Conservation (phyloP, 805 yeast species). For the Candida silvicultrix region DNA sequence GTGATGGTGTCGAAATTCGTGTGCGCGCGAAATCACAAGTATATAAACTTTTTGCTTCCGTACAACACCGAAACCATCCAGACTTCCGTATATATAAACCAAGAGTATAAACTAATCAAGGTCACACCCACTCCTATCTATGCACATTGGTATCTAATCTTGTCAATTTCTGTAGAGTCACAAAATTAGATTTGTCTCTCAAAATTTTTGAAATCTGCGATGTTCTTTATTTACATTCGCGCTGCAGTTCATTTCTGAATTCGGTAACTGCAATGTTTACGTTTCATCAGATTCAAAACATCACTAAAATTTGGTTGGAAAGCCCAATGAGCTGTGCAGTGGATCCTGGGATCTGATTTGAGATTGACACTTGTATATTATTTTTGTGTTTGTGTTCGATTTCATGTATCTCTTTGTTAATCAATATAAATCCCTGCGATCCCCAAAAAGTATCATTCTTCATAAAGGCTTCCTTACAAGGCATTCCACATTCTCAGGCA, state of each 20-base stretch:
- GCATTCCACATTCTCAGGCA: neutral
- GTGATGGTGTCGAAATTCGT: too few relatives aligned
- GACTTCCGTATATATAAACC: too few relatives aligned
- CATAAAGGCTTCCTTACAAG: neutral
- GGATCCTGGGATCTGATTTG: neutral
- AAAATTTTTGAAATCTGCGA: too few relatives aligned
- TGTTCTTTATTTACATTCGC: neutral
- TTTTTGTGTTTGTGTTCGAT: too few relatives aligned
- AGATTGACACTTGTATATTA: neutral
- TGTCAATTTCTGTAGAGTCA: too few relatives aligned
- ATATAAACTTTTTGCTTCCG: too few relatives aligned
- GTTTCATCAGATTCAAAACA: neutral
- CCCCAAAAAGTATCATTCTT: neutral
- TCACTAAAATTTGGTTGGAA: neutral
- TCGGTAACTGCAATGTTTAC: conserved; percentile 1
- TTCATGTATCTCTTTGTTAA: too few relatives aligned
- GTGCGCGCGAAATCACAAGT: too few relatives aligned
- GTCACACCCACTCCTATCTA: too few relatives aligned
- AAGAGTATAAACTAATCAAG: too few relatives aligned
- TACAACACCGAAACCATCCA: too few relatives aligned
- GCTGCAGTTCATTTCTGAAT: neutral
- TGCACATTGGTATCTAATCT: too few relatives aligned
- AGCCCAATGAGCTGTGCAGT: neutral
- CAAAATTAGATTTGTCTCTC: neutral
- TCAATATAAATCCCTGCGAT: neutral